A percentile compares a stretch with the other conserved stretches of the same genome.
phyloP scores from a whole-genome alignment of 1,284 basidiomycete genomes.

The Cronartium ribicola region DNA sequence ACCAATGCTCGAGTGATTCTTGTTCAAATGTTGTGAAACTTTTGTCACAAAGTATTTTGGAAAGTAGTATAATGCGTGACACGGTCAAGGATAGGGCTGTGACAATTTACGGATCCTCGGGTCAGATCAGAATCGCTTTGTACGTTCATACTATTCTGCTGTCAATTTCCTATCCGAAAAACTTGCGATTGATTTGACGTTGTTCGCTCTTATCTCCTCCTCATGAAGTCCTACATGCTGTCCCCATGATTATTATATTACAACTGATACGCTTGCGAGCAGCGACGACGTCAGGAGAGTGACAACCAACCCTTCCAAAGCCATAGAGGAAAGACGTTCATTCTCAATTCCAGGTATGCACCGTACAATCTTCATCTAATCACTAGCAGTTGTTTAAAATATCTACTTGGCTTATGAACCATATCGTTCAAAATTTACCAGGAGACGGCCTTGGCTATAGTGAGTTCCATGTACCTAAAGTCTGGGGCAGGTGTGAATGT shows the following conservation, averaged over 20 bases:
- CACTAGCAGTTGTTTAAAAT: background rate
- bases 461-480: background rate
- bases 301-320: background rate
- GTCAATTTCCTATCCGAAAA: background rate
- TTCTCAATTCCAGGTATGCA: background rate
- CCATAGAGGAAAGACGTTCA: background rate
- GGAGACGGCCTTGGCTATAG: background rate
- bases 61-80: constrained; percentile 15
- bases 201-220: background rate
- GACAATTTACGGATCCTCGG: constrained; percentile 30
- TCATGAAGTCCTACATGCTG: background rate
- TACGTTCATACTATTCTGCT: background rate
- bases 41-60: constrained; percentile 5
- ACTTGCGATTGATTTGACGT: background rate
- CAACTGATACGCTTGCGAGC: background rate
- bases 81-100: constrained; percentile 22
- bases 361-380: background rate
- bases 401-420: background rate
- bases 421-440: background rate
- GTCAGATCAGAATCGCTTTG: constrained; percentile 27
- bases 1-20: background rate
- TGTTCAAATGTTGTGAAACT: constrained; percentile 1
- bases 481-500: background rate
- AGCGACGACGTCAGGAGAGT: background rate
- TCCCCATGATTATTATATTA: background rate